Conservation (phyloP, 2,329 filamentous ascomycete genomes). For the Epichloe brachyelytri region DNA sequence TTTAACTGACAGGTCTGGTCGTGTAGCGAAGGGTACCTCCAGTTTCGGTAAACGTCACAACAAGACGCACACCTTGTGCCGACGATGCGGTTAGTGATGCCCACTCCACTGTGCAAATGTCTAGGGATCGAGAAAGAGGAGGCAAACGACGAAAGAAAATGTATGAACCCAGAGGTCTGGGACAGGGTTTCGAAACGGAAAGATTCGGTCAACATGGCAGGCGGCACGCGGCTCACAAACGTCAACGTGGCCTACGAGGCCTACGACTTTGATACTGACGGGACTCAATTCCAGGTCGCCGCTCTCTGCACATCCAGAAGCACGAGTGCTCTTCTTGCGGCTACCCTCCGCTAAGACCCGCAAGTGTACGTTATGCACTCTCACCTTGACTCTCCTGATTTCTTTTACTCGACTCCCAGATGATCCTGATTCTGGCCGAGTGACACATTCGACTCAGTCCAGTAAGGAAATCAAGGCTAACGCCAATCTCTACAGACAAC, state of each 20-base stretch:
- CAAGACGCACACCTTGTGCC: conserved; percentile 97
- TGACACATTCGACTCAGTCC: not conserved
- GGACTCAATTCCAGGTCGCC: conserved; percentile 51
- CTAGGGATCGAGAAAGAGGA: conserved; percentile 7
- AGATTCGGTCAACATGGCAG: not conserved
- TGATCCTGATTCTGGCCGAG: too few relatives aligned
- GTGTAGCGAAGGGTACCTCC: conserved; percentile 44
- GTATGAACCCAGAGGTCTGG: not conserved
- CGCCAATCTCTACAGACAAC: conserved; percentile 56
- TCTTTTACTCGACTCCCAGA: not conserved
- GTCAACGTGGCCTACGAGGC: not conserved
- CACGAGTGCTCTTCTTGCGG: conserved; percentile 91
- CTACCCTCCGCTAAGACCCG: conserved; percentile 92
- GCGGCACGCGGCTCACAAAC: not conserved
- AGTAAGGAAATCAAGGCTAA: not conserved
- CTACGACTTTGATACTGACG: conserved; percentile 3
- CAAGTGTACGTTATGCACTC: conserved; percentile 68
- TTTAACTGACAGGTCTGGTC: conserved; percentile 13
- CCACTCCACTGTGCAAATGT: conserved; percentile 1
- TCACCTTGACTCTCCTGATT: not conserved
- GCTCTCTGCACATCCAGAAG: conserved; percentile 99
- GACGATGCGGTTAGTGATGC: conserved; percentile 78
- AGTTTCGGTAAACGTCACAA: conserved; percentile 64
- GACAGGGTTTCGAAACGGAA: not conserved
- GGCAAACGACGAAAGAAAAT: conserved; percentile 1